Evolutionary conservation across 1,284 basidiomycete species (phyloP), one percentile per base, ranked within the genome.

Genomic region (Mrakiaceae sp.): DNA sequence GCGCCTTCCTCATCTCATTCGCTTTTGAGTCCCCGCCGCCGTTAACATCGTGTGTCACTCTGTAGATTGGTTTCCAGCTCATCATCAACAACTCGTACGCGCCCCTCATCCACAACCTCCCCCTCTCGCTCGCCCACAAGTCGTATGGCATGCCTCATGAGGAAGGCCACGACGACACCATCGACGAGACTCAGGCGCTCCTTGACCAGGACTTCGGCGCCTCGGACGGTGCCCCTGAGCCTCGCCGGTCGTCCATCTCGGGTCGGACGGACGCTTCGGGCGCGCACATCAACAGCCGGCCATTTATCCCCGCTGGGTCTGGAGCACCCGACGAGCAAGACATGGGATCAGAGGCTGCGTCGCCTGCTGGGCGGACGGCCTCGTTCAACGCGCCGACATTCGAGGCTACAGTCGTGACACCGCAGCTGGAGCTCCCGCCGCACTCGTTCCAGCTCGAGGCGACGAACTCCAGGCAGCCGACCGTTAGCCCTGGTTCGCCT

Each of bases 71-170:
- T 67, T 87, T 83, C 79, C 81, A 93, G 50, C 72, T 81, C 39
- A 76, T 87, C 66, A 79, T 92, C 68, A 81, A 82, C 70, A 81
- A 82, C 69, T 88, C 87, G 8, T 78, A 76, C 67, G 67, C 69
- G 77, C 83, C 83, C 3, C 76, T 85, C 14, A 76, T 77, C 27
- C 70, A 78, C 16, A 80, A 84, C 5, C 80, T 95, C 2, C 91
- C 90, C 8, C 79, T 95, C 44, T 85, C 83, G 16, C 80, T 91
- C 55, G 87, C 88, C 39, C 84, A 90, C 70, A 81, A 83, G 74
- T 83, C 82, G n/a, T 80, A 81, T 71, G 78, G 77, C 16, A 74
- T 78, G 64, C 72, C 76, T 0, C 70, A 73, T 46, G 74, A 71
- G 59, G 65, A 65, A 5, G 70, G 70, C 10, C 70, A 70, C 49